Conservation (phyloP, 148 eudicot species). For the Camellia japonica region DNA sequence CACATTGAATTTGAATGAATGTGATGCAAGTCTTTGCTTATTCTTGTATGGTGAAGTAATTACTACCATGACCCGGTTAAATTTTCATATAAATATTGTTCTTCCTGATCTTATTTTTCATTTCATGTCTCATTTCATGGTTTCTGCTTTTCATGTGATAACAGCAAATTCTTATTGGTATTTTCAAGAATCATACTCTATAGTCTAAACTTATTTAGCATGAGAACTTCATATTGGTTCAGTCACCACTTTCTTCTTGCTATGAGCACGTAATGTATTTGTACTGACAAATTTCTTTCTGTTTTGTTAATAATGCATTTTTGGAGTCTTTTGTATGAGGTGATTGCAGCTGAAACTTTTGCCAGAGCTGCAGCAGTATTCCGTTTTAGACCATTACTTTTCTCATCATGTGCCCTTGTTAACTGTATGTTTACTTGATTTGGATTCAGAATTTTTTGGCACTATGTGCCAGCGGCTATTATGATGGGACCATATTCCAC, state of each 20-base stretch:
- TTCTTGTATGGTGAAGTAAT: not conserved
- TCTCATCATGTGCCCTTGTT: not conserved
- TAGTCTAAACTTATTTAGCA: not conserved
- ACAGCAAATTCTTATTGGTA: not conserved
- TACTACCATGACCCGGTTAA: not conserved
- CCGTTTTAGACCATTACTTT: not conserved
- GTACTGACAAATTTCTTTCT: not conserved
- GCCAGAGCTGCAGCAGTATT: not conserved
- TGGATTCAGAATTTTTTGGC: conserved; percentile 84
- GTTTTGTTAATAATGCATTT: not conserved
- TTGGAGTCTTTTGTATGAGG: not conserved
- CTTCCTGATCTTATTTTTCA: not conserved
- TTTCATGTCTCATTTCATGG: not conserved
- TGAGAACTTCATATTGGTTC: not conserved
- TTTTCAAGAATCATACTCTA: not conserved
- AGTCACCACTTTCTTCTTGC: not conserved
- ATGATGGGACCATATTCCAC: conserved; percentile 93
- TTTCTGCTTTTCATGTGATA: not conserved
- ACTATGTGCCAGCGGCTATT: conserved; percentile 87
- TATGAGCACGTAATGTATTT: not conserved
- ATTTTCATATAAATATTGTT: not conserved
- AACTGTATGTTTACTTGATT: conserved; percentile 14
- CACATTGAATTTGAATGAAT: not conserved
- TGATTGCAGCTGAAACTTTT: not conserved
- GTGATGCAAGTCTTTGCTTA: not conserved